Evolutionary conservation across 2,329 filamentous ascomycete species (phyloP).

Genomic region (Lachnellula suecica): DNA sequence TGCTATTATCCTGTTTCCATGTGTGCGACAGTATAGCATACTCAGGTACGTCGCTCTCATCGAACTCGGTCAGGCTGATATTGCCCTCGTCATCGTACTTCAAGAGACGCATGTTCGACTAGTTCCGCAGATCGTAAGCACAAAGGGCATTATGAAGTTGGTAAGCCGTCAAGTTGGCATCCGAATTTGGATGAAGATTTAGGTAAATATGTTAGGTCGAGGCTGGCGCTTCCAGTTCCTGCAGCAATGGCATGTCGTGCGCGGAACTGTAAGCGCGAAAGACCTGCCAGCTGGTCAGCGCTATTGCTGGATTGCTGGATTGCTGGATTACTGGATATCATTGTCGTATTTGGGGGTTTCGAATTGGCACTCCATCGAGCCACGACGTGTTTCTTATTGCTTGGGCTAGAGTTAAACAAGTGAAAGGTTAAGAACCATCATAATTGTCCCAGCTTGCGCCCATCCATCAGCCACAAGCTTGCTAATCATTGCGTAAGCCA

Average conservation of each 20-base stretch:
- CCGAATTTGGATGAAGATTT: slow-evolving; percentile 1
- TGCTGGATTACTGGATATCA: slow-evolving; percentile 13
- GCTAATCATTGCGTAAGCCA: no score
- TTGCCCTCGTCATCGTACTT: slow-evolving; percentile 6
- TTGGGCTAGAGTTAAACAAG: no score
- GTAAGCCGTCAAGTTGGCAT: slow-evolving; percentile 3
- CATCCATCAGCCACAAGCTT: no score
- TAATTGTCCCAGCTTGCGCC: no score
- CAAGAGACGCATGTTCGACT: slow-evolving; percentile 16
- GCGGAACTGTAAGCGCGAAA: slow-evolving; percentile 18
- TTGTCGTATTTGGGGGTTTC: no score
- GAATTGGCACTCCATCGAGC: no score
- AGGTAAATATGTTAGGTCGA: slow-evolving; percentile 15
- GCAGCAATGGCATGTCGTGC: slow-evolving; percentile 15
- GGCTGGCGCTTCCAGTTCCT: slow-evolving; percentile 21
- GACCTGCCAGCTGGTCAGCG: slow-evolving; percentile 10
- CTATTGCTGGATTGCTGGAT: no score
- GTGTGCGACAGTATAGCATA: slow-evolving; percentile 30
- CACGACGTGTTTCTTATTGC: no score
- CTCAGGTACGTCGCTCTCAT: slow-evolving; percentile 15
- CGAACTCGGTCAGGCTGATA: slow-evolving; percentile 13
- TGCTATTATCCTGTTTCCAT: slow-evolving; percentile 19
- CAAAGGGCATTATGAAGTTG: neutral
- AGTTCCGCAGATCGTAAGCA: neutral
- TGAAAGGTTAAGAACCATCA: no score